Base-by-base conservation (phyloP, 495 filamentous ascomycete genomes). In the Aspergillus wentii region DNA sequence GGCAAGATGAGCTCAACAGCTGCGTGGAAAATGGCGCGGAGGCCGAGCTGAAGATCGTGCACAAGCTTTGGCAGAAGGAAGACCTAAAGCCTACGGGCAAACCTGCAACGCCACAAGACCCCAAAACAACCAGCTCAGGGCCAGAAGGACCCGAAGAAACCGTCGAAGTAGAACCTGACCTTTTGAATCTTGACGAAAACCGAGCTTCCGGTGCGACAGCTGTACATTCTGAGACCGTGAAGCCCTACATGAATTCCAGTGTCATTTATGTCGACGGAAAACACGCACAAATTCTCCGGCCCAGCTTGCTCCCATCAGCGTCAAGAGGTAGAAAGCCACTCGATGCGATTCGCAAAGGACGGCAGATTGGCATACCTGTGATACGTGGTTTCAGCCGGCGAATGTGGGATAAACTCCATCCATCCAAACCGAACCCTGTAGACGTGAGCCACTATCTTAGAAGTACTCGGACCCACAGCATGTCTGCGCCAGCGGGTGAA, bases 1-100 rank as follows among this genome's bases (percentile, higher is more conserved):
- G 94, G 88, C 75, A 75, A 32, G 90, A 96, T 56, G 90, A 98
- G 58, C 71, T 98, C 9, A 82, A 83, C 43, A 94, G 86, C 54
- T 94, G 92, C 10, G 72, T 94, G 8, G 87, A 95, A 31, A 87
- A 95, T 43, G 92, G 92, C 0, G 78, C 88, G 7, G 75, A 86
- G 38, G 92, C 91, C 2, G 92, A 98, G 56, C 76, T 89, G 59
- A 98, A 96, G 61, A 79, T 96, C 5, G 72, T 82, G 11, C 82
- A 95, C 56, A 75, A 69, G 8, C 65, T 96, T 4, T 95, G 87
- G 87, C 81, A 85, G 0, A 77, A 82, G 28, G 63, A 68, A 3
- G 46, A 63, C 9, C 43, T 51, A 30, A 69, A 65, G 36, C 56
- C 61, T 10, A 39, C 48, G 11, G 62, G 46, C 43, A 52, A 48